These are phyloP conservation scores for Aphanoascus verrucosus DNA, from an alignment of 2,329 filamentous ascomycete species.

Conservation along the genomic window DNA sequence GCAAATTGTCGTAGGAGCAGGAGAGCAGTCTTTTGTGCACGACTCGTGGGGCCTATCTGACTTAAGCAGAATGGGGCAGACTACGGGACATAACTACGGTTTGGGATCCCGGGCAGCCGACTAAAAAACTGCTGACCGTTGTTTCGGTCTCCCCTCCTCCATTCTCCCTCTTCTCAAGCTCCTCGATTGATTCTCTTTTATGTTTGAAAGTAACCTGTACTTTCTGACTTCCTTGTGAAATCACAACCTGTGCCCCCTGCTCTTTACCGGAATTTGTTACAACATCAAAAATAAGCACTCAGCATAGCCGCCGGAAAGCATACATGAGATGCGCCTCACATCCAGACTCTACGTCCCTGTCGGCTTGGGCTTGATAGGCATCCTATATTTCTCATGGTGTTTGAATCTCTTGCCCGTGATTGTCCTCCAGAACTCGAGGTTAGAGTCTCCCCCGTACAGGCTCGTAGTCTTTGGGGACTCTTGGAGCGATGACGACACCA, in stretches of 20 bases:
- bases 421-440: not conserved
- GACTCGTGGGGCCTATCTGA: too few species aligned
- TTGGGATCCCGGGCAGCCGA: too few species aligned
- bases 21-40: too few species aligned
- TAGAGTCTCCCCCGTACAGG: slow-evolving; percentile 20
- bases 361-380: slow-evolving; percentile 23
- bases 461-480: slow-evolving; percentile 33
- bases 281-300: not conserved
- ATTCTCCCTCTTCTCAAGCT: slow-evolving; percentile 7
- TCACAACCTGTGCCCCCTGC: not conserved
- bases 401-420: slow-evolving; percentile 15
- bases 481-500: slow-evolving; percentile 29
- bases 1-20: too few species aligned
- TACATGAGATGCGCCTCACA: slow-evolving; percentile 20
- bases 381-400: slow-evolving; percentile 24
- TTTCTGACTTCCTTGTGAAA: not conserved
- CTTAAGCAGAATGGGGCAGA: too few species aligned
- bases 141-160: too few species aligned
- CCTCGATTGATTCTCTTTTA: too few species aligned
- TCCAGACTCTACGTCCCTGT: slow-evolving; percentile 26
- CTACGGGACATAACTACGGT: too few species aligned
- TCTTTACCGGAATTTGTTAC: not conserved
- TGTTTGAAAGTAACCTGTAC: not conserved
- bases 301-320: not conserved
- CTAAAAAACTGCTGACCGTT: too few species aligned